phyloP scores from a whole-genome alignment of 345 rosid species.

The Erysimum cheiranthoides region DNA sequence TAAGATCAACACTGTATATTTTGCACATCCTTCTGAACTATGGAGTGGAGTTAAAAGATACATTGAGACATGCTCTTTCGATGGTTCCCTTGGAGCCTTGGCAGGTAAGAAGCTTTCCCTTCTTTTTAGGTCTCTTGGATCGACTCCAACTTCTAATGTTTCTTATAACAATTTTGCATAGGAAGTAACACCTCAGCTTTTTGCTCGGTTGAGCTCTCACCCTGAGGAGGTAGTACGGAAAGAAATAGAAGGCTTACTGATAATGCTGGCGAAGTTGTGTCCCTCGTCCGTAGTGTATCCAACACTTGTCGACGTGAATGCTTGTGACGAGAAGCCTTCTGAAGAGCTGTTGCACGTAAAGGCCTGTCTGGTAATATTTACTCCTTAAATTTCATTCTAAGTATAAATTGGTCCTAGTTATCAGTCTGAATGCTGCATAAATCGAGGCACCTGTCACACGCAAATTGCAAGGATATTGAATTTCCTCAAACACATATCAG shows the following conservation, averaged over 20 bases:
- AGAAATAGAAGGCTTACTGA: constrained; percentile 77
- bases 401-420: constrained; percentile 19
- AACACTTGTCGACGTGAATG: constrained; percentile 81
- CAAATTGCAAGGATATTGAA: constrained; percentile 15
- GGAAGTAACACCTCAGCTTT: constrained; percentile 90
- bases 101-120: constrained; percentile 66
- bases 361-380: constrained; percentile 74
- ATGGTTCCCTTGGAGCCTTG: constrained; percentile 80
- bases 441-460: not conserved
- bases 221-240: constrained; percentile 83
- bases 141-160: constrained; percentile 18
- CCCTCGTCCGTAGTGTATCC: constrained; percentile 94
- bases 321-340: constrained; percentile 69
- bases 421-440: constrained; percentile 14
- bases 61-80: constrained; percentile 76
- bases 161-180: constrained; percentile 42
- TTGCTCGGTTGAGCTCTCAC: constrained; percentile 91
- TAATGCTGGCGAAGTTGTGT: constrained; percentile 79
- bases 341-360: constrained; percentile 83
- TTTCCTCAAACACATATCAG: constrained; percentile 11
- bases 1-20: constrained; percentile 82
- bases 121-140: constrained; percentile 22
- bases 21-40: constrained; percentile 82
- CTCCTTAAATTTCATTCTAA: constrained; percentile 20
- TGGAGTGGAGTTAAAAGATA: constrained; percentile 85